Evolutionary conservation across 1,139 yeast species (phyloP).

Genomic region (Kodamaea arcana): DNA sequence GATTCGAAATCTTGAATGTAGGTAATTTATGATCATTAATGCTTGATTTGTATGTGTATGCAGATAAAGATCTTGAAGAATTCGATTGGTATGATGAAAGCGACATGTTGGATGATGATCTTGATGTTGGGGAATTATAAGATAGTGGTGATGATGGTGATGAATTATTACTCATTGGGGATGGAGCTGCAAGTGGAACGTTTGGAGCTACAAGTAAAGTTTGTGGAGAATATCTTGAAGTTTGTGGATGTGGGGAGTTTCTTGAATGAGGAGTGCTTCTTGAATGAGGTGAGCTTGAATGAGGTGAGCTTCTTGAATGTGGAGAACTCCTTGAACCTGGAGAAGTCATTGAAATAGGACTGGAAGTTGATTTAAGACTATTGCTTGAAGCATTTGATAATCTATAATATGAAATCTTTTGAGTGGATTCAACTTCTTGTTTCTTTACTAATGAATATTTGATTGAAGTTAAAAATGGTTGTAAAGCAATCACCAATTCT

Average conservation of each 20-base stretch:
- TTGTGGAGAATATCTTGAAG: not conserved
- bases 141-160: conserved; percentile 6
- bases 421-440: conserved; percentile 28
- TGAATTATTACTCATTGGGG: conserved; percentile 3
- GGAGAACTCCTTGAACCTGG: not conserved
- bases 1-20: not conserved
- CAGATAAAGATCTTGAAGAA: conserved; percentile 12
- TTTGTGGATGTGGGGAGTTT: conserved; percentile 16
- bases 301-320: no score
- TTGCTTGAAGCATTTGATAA: conserved; percentile 21
- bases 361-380: not conserved
- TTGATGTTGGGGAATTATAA: conserved; percentile 7
- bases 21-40: conserved; percentile 3
- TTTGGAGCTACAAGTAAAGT: conserved; percentile 12
- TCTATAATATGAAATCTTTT: conserved; percentile 38
- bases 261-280: no score
- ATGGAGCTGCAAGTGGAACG: conserved; percentile 8
- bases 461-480: conserved; percentile 74
- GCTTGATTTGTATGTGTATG: conserved; percentile 5
- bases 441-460: conserved; percentile 32
- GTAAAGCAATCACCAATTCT: conserved; percentile 65
- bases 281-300: no score
- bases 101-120: conserved; percentile 14
- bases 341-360: not conserved
- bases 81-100: conserved; percentile 15